Evolutionary conservation across 148 eudicot genomes (phyloP).

Genomic region (Oxyria digyna): DNA sequence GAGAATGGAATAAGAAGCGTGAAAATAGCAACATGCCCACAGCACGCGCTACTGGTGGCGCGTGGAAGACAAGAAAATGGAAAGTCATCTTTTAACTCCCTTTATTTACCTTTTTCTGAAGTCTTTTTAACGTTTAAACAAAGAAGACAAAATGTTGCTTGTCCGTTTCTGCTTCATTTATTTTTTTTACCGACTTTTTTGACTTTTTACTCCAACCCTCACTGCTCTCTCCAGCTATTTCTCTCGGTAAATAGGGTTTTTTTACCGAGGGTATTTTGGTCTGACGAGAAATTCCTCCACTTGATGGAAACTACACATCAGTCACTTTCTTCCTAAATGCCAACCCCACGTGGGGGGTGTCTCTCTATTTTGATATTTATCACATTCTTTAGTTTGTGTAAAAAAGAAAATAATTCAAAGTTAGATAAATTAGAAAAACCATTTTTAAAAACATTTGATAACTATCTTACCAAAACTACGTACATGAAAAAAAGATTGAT

Average conservation of each 20-base stretch:
- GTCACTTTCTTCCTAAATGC: background rate
- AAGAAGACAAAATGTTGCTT: background rate
- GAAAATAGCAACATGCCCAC: background rate
- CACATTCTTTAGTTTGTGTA: background rate
- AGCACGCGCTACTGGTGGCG: background rate
- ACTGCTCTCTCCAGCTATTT: background rate
- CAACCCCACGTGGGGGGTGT: slow-evolving; percentile 2
- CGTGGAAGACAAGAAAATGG: background rate
- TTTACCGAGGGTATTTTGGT: background rate
- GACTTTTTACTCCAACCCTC: slow-evolving; percentile 2
- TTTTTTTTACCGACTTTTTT: background rate
- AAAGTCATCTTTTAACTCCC: background rate
- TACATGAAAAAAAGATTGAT: background rate
- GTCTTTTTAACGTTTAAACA: background rate
- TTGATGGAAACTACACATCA: background rate
- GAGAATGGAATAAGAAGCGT: no score
- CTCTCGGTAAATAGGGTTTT: background rate
- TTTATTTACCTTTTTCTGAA: background rate
- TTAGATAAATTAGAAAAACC: no score
- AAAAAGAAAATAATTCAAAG: background rate
- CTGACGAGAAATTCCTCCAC: background rate
- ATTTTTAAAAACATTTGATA: no score
- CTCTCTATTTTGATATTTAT: background rate
- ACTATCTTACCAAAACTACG: no score
- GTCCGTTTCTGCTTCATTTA: background rate